phyloP scores from a whole-genome alignment of 352 stramenopile species.

The Thalassiosira hispida region DNA sequence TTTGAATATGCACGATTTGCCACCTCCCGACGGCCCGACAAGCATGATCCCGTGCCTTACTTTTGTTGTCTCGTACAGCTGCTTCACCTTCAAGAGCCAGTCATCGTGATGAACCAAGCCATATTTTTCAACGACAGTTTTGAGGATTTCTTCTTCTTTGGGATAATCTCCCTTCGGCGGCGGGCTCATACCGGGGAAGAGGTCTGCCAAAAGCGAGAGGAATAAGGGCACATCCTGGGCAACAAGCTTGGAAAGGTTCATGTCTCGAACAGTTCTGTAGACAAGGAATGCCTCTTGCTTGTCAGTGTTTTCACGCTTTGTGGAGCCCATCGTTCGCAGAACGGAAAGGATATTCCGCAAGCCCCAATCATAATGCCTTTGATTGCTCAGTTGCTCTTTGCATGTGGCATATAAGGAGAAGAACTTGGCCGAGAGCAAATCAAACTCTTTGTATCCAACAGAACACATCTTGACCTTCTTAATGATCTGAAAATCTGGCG shows the following conservation, averaged over 20 bases:
- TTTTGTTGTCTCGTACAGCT: conserved; percentile 97
- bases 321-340: conserved; percentile 92
- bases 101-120: conserved; percentile 87
- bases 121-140: conserved; percentile 91
- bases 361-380: conserved; percentile 96
- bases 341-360: conserved; percentile 96
- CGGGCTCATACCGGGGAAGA: conserved; percentile 93
- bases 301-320: conserved; percentile 94
- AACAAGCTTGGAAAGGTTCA: conserved; percentile 98
- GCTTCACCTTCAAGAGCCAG: conserved; percentile 93
- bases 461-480: conserved; percentile 98
- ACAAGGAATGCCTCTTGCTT: conserved; percentile 93
- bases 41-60: conserved; percentile 99
- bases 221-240: conserved; percentile 98
- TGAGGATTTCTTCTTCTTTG: conserved; percentile 90
- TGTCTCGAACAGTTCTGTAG: conserved; percentile 96
- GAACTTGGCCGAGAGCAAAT: conserved; percentile 94
- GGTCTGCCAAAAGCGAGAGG: conserved; percentile 93
- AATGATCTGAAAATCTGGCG: conserved; percentile 96
- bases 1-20: conserved; percentile 98
- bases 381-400: conserved; percentile 93
- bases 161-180: conserved; percentile 95
- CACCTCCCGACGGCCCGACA: conserved; percentile 95
- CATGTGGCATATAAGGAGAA: conserved; percentile 94
- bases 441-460: conserved; percentile 95